Conservation (phyloP, 225 moss, liverwort and hornwort genomes). For the Sphagnum tenellum region DNA sequence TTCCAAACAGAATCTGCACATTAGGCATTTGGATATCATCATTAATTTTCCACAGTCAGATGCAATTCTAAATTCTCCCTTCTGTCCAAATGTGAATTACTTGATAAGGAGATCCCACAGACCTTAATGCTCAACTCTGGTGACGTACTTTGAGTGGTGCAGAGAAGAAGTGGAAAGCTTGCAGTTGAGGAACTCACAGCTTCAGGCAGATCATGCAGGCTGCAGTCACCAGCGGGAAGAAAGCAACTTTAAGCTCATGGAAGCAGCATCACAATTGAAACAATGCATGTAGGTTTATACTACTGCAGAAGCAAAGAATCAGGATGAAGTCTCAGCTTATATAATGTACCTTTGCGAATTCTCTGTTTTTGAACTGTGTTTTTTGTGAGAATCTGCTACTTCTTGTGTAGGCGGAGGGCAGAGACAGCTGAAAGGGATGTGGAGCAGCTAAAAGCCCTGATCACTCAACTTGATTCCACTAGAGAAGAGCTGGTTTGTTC, state of each 20-base stretch:
- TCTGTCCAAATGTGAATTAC: too few species aligned
- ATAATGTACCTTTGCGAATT: too few species aligned
- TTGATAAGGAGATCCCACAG: too few species aligned
- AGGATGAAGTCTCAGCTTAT: too few species aligned
- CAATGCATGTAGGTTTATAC: constrained; percentile 34
- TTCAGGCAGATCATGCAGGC: constrained; percentile 50
- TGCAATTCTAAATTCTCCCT: too few species aligned
- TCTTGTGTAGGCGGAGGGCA: constrained; percentile 47
- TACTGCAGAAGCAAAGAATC: too few species aligned
- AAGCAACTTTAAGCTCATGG: constrained; percentile 26
- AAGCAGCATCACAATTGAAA: constrained; percentile 38
- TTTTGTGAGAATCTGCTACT: background rate
- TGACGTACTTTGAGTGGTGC: constrained; percentile 5
- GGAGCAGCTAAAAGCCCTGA: constrained; percentile 67
- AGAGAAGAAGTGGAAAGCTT: constrained; percentile 65
- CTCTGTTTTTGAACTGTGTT: background rate
- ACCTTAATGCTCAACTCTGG: background rate
- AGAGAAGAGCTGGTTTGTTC: constrained; percentile 67
- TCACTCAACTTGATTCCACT: constrained; percentile 70
- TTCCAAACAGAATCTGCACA: too few species aligned
- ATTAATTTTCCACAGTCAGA: too few species aligned
- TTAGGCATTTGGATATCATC: too few species aligned
- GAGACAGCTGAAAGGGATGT: constrained; percentile 70
- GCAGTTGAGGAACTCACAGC: constrained; percentile 33
- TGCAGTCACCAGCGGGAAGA: constrained; percentile 48